Evolutionary conservation across 495 filamentous ascomycete genomes (phyloP), one percentile per base, ranked within the genome.

Genomic region (Xylaria palmicola): DNA sequence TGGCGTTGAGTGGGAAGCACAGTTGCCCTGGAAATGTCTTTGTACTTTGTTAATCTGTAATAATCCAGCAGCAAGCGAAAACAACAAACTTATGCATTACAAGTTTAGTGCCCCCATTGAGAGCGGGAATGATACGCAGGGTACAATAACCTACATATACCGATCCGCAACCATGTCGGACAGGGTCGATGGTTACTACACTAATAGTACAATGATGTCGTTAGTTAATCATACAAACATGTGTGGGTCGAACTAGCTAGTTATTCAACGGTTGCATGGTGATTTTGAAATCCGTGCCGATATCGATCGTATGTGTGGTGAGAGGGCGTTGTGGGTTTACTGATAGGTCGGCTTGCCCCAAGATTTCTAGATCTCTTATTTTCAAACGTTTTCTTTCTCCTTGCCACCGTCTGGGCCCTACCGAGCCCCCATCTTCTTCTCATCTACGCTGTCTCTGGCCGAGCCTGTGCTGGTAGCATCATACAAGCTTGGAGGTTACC

Each of bases 121-220:
- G 24, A 56, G 52, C 17, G 39, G 39, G 39, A 44, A 32, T n/a
- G 39, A 56, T 56, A 43, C 53, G 26, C 10, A 13, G 27, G 44
- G 53, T 56, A 56, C 39, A 43, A 15, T 24, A 27, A 44, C 4
- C 17, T 56, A 56, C 53, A 30, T 56, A 41, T 56, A 44, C 22
- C 26, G 53, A 56, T 56, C 53, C 26, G 41, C 39, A 56, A 44
- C 36, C 53, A 44, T 56, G 39, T 44, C 17, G 0, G 53, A 32
- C 53, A 56, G 53, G 53, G 53, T 56, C 53, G 13, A 29, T 44
- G 53, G 39, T 32, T 44, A 56, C 39, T 44, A 56, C 34, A 56
- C 30, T 44, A 27, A 56, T 44, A 56, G 26, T 44, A 56, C 34
- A 56, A 43, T 44, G 39, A 56, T 56, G 53, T 29, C 41, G 52